Percentiles rank a stretch among this genome's conserved stretches.
These are phyloP conservation scores for Sanghuangporus baumii DNA, from an alignment of 1,284 basidiomycete genomes.

Conservation along the genomic window DNA sequence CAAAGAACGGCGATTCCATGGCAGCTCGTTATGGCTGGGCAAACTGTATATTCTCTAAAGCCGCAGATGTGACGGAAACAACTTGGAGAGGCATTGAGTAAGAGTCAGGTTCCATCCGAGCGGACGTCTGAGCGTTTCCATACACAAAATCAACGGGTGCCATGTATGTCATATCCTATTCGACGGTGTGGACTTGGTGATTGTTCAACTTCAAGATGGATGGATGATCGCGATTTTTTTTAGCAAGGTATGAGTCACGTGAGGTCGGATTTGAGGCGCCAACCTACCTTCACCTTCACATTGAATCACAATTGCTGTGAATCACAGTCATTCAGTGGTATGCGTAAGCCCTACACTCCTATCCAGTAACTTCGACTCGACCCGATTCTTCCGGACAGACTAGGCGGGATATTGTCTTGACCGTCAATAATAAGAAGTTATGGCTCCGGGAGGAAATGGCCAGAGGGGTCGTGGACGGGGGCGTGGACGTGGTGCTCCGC, in stretches of 20 bases:
- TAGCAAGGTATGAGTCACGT: constrained; percentile 6
- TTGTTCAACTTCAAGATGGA: not conserved
- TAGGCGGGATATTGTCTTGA: not conserved
- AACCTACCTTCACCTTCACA: not conserved
- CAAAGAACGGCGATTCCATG: too few relatives aligned
- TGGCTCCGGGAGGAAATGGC: constrained; percentile 1
- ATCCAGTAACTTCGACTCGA: not conserved
- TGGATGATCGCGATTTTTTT: not conserved
- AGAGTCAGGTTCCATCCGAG: too few relatives aligned
- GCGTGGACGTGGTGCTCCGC: constrained; percentile 20
- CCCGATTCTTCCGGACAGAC: too few relatives aligned
- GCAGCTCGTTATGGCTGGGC: too few relatives aligned
- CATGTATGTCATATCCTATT: not conserved
- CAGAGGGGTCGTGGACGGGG: constrained; percentile 22
- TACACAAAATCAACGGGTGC: too few relatives aligned
- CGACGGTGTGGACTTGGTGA: not conserved
- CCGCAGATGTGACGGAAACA: too few relatives aligned
- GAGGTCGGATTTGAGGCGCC: not conserved
- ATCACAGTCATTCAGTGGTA: not conserved
- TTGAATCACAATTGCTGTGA: not conserved
- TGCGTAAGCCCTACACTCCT: not conserved
- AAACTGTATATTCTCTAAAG: too few relatives aligned
- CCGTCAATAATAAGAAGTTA: not conserved
- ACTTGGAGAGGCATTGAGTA: too few relatives aligned
- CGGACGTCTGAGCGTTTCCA: too few relatives aligned